Conservation (phyloP, 805 yeast species). For the Tanozyma kutaoensis region DNA sequence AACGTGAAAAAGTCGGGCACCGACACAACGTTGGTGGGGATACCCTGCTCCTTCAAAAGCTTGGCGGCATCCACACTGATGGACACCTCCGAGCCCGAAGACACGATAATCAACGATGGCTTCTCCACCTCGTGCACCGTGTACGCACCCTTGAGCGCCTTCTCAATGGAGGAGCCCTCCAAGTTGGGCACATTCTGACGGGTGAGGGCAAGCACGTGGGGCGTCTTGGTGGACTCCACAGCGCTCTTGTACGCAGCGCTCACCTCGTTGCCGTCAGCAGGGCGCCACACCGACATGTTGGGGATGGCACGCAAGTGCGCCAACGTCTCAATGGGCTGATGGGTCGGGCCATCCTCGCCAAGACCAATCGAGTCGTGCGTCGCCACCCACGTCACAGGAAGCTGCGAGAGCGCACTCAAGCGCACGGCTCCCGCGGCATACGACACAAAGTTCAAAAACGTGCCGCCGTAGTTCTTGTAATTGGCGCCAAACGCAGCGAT, state of each 20-base stretch:
- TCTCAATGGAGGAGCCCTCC: slow-evolving; percentile 83
- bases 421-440: slow-evolving; percentile 83
- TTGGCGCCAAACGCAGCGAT: slow-evolving; percentile 82
- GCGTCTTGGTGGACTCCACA: slow-evolving; percentile 47
- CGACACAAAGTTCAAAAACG: slow-evolving; percentile 86
- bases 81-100: slow-evolving; percentile 93
- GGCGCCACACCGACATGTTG: slow-evolving; percentile 80
- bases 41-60: slow-evolving; percentile 49
- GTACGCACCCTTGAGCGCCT: slow-evolving; percentile 94
- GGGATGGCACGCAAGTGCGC: slow-evolving; percentile 82
- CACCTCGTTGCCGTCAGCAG: slow-evolving; percentile 84
- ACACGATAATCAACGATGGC: slow-evolving; percentile 59
- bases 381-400: slow-evolving; percentile 78
- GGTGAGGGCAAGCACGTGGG: slow-evolving; percentile 63
- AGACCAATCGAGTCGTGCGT: slow-evolving; percentile 85
- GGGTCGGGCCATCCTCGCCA: slow-evolving; percentile 93
- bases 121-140: slow-evolving; percentile 38
- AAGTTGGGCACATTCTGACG: slow-evolving; percentile 90
- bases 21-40: slow-evolving; percentile 76
- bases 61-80: slow-evolving; percentile 75
- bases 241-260: slow-evolving; percentile 72
- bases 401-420: slow-evolving; percentile 72
- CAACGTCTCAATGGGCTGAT: slow-evolving; percentile 82
- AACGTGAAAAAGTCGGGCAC: slow-evolving; percentile 89
- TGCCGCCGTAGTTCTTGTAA: slow-evolving; percentile 88